Evolutionary conservation across 495 filamentous ascomycete species (phyloP).

Genomic region (Bacidia rubella): DNA sequence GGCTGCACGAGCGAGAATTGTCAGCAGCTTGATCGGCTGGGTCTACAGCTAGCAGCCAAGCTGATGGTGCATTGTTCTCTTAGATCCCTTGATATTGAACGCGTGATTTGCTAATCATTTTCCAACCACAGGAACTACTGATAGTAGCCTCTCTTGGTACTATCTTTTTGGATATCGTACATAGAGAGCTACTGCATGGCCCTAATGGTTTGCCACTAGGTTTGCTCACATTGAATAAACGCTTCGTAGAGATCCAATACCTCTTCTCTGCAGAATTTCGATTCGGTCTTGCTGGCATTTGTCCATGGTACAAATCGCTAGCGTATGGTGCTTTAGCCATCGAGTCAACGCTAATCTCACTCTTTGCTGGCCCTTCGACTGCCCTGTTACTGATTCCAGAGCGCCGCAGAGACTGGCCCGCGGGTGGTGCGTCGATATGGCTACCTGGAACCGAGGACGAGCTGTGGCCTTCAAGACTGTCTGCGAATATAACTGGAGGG

Average conservation of each 20-base stretch:
- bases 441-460: constrained; percentile 1
- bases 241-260: constrained; percentile 5
- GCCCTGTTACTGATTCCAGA: constrained; percentile 6
- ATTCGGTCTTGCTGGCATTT: constrained; percentile 8
- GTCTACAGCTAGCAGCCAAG: constrained; percentile 9
- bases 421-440: constrained; percentile 9
- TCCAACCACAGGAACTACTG: not conserved
- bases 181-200: constrained; percentile 1
- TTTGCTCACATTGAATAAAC: constrained; percentile 1
- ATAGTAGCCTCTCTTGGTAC: constrained; percentile 3
- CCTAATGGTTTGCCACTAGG: constrained; percentile 8
- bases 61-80: constrained; percentile 7
- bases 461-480: constrained; percentile 4
- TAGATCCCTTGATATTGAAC: not conserved
- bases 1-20: not conserved
- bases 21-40: constrained; percentile 6
- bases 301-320: not conserved
- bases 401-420: constrained; percentile 3
- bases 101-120: not conserved
- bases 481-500: constrained; percentile 3
- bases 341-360: constrained; percentile 1
- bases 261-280: constrained; percentile 8
- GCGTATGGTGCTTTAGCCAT: constrained; percentile 4
- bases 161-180: constrained; percentile 3
- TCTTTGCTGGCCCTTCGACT: constrained; percentile 8